These are phyloP conservation scores for Nemania diffusa DNA, from an alignment of 2,329 filamentous ascomycete genomes.

Conservation along the genomic window DNA sequence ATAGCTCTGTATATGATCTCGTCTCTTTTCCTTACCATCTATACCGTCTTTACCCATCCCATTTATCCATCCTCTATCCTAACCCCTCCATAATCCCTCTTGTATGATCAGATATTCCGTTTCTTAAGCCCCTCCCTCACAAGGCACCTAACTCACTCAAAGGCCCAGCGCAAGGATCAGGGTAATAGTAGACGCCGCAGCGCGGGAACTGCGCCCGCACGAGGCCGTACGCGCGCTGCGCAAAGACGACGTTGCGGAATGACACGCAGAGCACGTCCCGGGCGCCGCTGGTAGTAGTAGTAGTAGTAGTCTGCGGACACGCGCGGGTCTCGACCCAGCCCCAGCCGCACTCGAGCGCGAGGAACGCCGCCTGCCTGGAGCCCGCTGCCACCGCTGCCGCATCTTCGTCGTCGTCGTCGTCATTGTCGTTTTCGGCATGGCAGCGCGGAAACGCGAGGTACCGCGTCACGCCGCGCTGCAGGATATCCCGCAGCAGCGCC, in stretches of 20 bases:
- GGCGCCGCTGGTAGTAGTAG: no score
- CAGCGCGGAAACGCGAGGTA: not conserved
- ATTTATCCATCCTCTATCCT: no score
- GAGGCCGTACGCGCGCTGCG: not conserved
- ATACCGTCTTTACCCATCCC: no score
- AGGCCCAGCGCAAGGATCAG: conserved; percentile 14
- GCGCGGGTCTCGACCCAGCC: not conserved
- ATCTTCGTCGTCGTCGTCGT: no score
- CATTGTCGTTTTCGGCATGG: no score
- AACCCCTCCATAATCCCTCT: not conserved
- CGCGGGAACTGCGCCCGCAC: not conserved
- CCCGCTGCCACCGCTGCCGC: no score
- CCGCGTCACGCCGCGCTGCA: conserved; percentile 1
- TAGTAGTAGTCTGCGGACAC: not conserved
- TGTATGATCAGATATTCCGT: no score
- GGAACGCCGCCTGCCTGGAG: not conserved
- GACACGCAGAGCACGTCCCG: not conserved
- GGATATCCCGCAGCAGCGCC: not conserved
- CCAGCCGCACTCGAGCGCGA: not conserved
- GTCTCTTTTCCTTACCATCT: no score
- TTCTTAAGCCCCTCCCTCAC: no score
- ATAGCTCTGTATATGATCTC: no score
- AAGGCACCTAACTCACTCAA: conserved; percentile 13
- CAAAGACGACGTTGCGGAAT: conserved; percentile 19
- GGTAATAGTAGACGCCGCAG: conserved; percentile 2